Conservation (phyloP, 139 green algal species). For the Nannochloris sp. region DNA sequence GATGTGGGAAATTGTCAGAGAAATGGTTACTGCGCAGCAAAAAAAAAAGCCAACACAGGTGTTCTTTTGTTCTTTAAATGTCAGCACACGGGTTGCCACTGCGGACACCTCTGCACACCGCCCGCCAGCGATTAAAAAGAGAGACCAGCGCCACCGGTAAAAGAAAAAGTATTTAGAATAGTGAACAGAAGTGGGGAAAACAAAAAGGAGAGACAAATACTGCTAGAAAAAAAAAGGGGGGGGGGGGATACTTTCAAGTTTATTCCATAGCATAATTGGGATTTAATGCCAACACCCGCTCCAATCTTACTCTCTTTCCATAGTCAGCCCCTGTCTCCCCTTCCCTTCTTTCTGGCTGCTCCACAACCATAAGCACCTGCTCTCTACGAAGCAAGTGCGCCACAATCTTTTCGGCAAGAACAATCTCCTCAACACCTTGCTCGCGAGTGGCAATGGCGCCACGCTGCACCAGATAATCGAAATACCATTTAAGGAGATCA, state of each 20-base stretch:
- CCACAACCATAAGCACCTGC: slow-evolving; percentile 55
- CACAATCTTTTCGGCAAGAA: slow-evolving; percentile 55
- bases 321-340: slow-evolving; percentile 52
- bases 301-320: slow-evolving; percentile 34
- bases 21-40: too few relatives aligned
- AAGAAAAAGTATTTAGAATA: too few relatives aligned
- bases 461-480: slow-evolving; percentile 50
- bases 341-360: slow-evolving; percentile 37
- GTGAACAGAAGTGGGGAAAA: too few relatives aligned
- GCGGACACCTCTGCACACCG: too few relatives aligned
- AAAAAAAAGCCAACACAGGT: too few relatives aligned
- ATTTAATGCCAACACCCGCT: slow-evolving; percentile 71
- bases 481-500: slow-evolving; percentile 80
- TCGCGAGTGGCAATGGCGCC: slow-evolving; percentile 29
- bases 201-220: too few relatives aligned
- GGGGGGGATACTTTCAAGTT: not conserved
- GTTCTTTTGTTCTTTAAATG: too few relatives aligned
- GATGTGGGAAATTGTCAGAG: too few relatives aligned
- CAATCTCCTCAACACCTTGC: slow-evolving; percentile 36
- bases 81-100: too few relatives aligned
- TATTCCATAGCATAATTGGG: slow-evolving; percentile 58
- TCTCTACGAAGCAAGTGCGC: slow-evolving; percentile 62
- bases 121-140: too few relatives aligned
- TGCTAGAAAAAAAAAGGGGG: too few relatives aligned
- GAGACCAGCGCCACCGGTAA: too few relatives aligned